phyloP scores from a whole-genome alignment of 164 flowering plant species.

The Taxillus chinensis region DNA sequence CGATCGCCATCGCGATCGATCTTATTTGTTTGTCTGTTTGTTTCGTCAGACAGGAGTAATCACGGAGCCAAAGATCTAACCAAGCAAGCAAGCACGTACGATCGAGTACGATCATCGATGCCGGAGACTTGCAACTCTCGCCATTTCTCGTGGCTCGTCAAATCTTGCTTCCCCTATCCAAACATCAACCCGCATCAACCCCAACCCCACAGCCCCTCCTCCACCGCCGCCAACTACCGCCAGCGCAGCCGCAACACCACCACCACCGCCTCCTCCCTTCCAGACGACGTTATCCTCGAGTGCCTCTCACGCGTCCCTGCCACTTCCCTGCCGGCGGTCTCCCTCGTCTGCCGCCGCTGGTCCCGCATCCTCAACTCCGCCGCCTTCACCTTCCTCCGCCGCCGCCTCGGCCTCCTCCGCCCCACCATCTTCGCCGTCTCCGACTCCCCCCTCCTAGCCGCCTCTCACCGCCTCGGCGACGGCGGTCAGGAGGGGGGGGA shows the following conservation, averaged over 20 bases:
- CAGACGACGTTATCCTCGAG: slow-evolving; percentile 75
- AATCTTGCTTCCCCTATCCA: slow-evolving; percentile 53
- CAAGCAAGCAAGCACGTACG: background rate
- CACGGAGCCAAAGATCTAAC: background rate
- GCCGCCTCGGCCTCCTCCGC: slow-evolving; percentile 31
- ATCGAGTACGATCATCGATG: slow-evolving; percentile 4
- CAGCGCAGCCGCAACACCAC: slow-evolving; percentile 4
- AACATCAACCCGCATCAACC: slow-evolving; percentile 18
- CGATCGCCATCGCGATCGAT: too few species aligned
- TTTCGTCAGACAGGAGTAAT: background rate
- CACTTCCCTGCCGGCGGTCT: slow-evolving; percentile 46
- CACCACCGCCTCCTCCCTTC: slow-evolving; percentile 39
- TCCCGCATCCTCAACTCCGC: slow-evolving; percentile 33
- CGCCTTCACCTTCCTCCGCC: slow-evolving; percentile 48
- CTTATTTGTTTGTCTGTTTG: too few species aligned
- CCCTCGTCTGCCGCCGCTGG: slow-evolving; percentile 64
- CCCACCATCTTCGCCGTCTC: slow-evolving; percentile 36
- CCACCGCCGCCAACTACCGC: slow-evolving; percentile 16
- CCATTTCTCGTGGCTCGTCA: slow-evolving; percentile 73
- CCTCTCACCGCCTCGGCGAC: slow-evolving; percentile 18
- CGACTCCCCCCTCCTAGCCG: slow-evolving; percentile 26
- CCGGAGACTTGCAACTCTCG: slow-evolving; percentile 54
- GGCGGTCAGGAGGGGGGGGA: background rate
- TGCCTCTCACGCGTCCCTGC: slow-evolving; percentile 55
- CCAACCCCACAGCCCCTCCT: background rate